Base-by-base conservation (phyloP, 2,329 filamentous ascomycete genomes). In the Penicillium sp. region DNA sequence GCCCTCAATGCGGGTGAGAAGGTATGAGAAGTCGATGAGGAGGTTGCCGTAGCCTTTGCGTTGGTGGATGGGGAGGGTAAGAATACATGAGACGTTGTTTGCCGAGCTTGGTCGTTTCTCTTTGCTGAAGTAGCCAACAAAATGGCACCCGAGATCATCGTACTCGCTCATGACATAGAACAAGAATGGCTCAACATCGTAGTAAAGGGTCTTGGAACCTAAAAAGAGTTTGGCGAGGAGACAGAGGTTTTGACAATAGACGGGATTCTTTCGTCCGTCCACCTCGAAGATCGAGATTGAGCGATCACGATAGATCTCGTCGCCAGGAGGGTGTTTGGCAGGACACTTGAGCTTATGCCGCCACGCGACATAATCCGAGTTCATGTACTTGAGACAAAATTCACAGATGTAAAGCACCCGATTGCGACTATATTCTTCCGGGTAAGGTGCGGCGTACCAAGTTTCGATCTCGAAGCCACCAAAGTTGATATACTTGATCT, bases 71-170 rank as follows among this genome's bases (percentile, higher is more conserved):
- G 94, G 94, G 32, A 99, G 78, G 3, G 96, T 96, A 41, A 99
- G 78, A 62, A 99, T 99, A 72, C 94, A 99, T 7, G 91, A 97
- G 41, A 99, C 94, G 60, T 99, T 99, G 72, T 99, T 97, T 63
- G 92, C 88, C 55, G 91, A 96, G 71, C 90, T 93, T 2, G 91
- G 88, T 36, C 95, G 83, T 75, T 99, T 99, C 75, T 99, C 94
- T 71, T 99, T 99, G 44, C 94, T 97, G 73, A 99, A 99, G 69
- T 97, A 99, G n/a, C 94, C 94, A n/a, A 99, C 90, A 43, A 99
- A 83, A 67, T 97, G 94, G 65, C 89, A 94, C 12, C 94, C 94
- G 63, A 91, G 87, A 43, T 96, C 91, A 58, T 92, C 90, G 61
- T 89, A 86, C 33, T 87, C 88, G 21, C 90, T 90, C 93, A 99